These are phyloP conservation scores for Clonostachys byssicola DNA, from an alignment of 2,329 filamentous ascomycete species.

Conservation along the genomic window DNA sequence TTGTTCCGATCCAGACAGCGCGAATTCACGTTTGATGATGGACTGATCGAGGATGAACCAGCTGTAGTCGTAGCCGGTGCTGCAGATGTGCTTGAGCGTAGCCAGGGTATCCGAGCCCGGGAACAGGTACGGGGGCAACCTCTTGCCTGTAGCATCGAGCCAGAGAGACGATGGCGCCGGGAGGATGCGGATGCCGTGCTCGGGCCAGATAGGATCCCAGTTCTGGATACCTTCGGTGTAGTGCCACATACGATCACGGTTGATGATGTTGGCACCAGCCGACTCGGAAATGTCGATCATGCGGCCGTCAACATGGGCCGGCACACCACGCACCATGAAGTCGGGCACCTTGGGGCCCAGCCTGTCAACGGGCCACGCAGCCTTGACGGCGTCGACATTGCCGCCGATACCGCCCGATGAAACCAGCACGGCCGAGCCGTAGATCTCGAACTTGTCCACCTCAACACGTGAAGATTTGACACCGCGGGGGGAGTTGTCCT, in stretches of 20 bases:
- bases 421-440: conserved; percentile 47
- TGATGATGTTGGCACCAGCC: conserved; percentile 50
- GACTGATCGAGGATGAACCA: conserved; percentile 58
- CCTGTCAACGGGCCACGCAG: conserved; percentile 52
- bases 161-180: conserved; percentile 59
- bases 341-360: conserved; percentile 51
- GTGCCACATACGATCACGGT: conserved; percentile 63
- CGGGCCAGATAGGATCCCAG: conserved; percentile 59
- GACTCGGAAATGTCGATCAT: conserved; percentile 54
- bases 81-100: conserved; percentile 55
- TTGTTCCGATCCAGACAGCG: conserved; percentile 59
- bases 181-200: conserved; percentile 56
- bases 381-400: conserved; percentile 55
- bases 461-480: conserved; percentile 42
- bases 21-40: conserved; percentile 59
- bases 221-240: conserved; percentile 60
- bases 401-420: conserved; percentile 57
- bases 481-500: conserved; percentile 45
- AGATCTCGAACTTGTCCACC: conserved; percentile 47
- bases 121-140: conserved; percentile 51
- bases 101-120: conserved; percentile 54
- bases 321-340: conserved; percentile 55
- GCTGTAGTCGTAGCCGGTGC: conserved; percentile 57
- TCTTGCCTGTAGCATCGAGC: conserved; percentile 56
- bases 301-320: conserved; percentile 59